Conservation (phyloP, 1,284 basidiomycete species). For the Cryptococcus sp. region DNA sequence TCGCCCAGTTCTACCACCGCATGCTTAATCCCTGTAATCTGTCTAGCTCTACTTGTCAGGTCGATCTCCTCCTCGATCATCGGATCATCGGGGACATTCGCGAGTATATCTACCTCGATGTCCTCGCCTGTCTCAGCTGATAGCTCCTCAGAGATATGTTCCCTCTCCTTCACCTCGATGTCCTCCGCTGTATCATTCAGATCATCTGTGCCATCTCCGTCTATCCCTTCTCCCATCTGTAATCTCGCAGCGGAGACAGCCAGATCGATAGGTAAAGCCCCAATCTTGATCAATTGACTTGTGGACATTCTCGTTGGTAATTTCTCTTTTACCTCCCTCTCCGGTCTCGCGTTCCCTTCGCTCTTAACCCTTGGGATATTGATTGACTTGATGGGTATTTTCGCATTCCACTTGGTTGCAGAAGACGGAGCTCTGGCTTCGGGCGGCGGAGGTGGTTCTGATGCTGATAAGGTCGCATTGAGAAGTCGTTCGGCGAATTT, state of each 20-base stretch:
- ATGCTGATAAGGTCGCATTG: neutral
- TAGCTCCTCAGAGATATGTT: too few species aligned
- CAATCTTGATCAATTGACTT: constrained; percentile 4
- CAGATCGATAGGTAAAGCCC: constrained; percentile 4
- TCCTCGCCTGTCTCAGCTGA: too few species aligned
- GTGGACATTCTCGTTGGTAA: neutral
- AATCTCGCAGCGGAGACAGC: constrained; percentile 1
- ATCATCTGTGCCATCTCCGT: constrained; percentile 6
- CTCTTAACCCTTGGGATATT: neutral
- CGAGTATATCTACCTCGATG: too few species aligned
- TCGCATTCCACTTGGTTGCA: constrained; percentile 2
- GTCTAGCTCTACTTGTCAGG: too few species aligned
- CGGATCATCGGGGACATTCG: too few species aligned
- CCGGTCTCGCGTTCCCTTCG: neutral
- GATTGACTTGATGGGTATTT: neutral
- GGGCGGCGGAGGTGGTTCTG: constrained; percentile 7
- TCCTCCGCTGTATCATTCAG: neutral
- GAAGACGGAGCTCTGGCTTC: constrained; percentile 1
- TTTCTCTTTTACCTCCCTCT: neutral
- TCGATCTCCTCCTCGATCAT: too few species aligned
- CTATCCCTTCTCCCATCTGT: constrained; percentile 3
- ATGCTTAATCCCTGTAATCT: too few species aligned
- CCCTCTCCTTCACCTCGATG: too few species aligned
- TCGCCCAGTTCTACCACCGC: too few species aligned
- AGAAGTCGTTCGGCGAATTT: constrained; percentile 1